These are phyloP conservation scores for Termitomyces titanicus DNA, from an alignment of 768 basidiomycete genomes.

Conservation along the genomic window DNA sequence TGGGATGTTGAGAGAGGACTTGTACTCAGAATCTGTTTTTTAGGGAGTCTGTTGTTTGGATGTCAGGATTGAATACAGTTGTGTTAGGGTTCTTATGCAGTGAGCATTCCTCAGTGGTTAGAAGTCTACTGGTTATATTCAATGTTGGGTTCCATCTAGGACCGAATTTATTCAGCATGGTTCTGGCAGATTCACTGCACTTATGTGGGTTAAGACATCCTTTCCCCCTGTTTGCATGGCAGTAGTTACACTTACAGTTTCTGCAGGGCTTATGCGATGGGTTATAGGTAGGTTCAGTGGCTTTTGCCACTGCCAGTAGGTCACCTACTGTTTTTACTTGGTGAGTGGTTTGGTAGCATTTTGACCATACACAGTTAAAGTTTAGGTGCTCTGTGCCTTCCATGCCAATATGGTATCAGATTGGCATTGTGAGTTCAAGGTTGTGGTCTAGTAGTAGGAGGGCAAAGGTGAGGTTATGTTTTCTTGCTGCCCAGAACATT, in stretches of 20 bases:
- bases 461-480: neutral
- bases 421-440: neutral
- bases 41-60: too few species aligned
- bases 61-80: too few species aligned
- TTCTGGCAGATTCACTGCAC: too few species aligned
- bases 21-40: neutral
- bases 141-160: too few species aligned
- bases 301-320: neutral
- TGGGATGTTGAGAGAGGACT: neutral
- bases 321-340: neutral
- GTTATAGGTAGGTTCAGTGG: neutral
- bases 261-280: neutral
- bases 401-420: neutral
- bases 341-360: neutral
- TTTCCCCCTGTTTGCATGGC: too few species aligned
- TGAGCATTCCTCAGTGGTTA: too few species aligned
- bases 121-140: too few species aligned
- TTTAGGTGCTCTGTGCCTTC: neutral
- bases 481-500: neutral
- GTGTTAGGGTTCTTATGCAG: too few species aligned
- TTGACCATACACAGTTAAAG: neutral
- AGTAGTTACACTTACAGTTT: neutral
- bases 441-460: neutral
- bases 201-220: too few species aligned
- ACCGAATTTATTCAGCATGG: too few species aligned